Evolutionary conservation across 805 yeast genomes (phyloP).

Genomic region (Wilhelminamyces savonicus): DNA sequence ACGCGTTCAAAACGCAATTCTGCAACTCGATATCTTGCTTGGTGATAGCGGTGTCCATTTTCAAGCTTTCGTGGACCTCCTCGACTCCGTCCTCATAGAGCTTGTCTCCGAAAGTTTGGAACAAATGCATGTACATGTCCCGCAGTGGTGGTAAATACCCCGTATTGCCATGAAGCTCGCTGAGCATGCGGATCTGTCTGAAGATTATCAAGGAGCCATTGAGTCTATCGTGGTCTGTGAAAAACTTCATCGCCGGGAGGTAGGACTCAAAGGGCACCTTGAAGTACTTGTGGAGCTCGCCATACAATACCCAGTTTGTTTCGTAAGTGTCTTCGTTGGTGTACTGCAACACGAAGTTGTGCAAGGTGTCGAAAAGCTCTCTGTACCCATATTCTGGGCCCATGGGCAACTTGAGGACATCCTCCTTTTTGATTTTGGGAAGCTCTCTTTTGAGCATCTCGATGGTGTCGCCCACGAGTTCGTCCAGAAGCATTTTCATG

Average conservation of each 20-base stretch:
- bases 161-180: constrained; percentile 41
- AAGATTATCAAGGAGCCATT: constrained; percentile 59
- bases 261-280: constrained; percentile 53
- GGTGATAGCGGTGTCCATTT: constrained; percentile 49
- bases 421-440: constrained; percentile 27
- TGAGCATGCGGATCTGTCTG: constrained; percentile 50
- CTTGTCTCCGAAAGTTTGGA: constrained; percentile 53
- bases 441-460: constrained; percentile 36
- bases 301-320: constrained; percentile 56
- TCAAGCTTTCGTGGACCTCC: constrained; percentile 56
- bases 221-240: constrained; percentile 47
- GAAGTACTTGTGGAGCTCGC: constrained; percentile 50
- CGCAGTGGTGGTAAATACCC: constrained; percentile 8
- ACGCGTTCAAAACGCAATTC: constrained; percentile 61
- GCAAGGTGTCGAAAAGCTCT: constrained; percentile 21
- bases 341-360: constrained; percentile 24
- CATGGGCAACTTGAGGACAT: constrained; percentile 19
- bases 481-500: constrained; percentile 22
- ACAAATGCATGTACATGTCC: constrained; percentile 55
- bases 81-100: constrained; percentile 60
- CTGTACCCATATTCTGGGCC: constrained; percentile 20
- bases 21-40: constrained; percentile 51
- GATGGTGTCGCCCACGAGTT: constrained; percentile 35
- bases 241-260: constrained; percentile 51
- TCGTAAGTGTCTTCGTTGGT: constrained; percentile 25